A percentile compares a stretch with the other conserved stretches of the same genome.
Evolutionary conservation across 1,284 basidiomycete genomes (phyloP).

Genomic region (Pholiota adiposa): DNA sequence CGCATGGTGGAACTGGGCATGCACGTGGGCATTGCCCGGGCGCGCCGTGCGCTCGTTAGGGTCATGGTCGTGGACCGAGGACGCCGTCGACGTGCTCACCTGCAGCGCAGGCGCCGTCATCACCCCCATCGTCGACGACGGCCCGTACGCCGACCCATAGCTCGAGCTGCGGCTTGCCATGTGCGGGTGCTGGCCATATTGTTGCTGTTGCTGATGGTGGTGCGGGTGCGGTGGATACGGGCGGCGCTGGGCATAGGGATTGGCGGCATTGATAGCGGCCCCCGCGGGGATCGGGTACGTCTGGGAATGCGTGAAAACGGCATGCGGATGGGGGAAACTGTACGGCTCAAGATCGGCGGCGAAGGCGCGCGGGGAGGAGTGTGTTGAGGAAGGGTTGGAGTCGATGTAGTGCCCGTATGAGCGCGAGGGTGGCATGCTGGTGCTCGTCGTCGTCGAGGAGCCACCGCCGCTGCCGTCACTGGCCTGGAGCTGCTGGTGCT

Average conservation of each 20-base stretch:
- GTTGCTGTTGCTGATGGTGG: background rate
- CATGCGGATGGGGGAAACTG: slow-evolving; percentile 21
- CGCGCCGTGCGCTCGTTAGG: slow-evolving; percentile 48
- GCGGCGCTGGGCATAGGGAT: slow-evolving; percentile 20
- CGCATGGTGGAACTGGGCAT: slow-evolving; percentile 42
- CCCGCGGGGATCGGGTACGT: slow-evolving; percentile 29
- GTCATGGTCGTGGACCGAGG: slow-evolving; percentile 38
- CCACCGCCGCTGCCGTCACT: background rate
- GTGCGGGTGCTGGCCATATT: slow-evolving; percentile 11
- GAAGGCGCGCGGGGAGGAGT: slow-evolving; percentile 37
- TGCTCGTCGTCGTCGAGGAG: no score
- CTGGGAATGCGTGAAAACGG: slow-evolving; percentile 6
- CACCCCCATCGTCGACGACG: slow-evolving; percentile 15
- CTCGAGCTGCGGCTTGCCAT: slow-evolving; percentile 21
- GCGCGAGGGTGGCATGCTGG: slow-evolving; percentile 16
- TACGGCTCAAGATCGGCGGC: slow-evolving; percentile 30
- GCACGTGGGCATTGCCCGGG: slow-evolving; percentile 47
- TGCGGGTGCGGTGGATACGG: background rate
- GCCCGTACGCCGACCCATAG: slow-evolving; percentile 20
- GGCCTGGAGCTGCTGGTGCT: background rate
- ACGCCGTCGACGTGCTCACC: slow-evolving; percentile 37
- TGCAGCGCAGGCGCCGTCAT: slow-evolving; percentile 31
- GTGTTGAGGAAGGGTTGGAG: slow-evolving; percentile 38
- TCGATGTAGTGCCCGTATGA: slow-evolving; percentile 26
- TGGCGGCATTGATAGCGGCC: slow-evolving; percentile 6